phyloP scores from a whole-genome alignment of 768 basidiomycete species.

The Lanmaoa pseudosensibilis region DNA sequence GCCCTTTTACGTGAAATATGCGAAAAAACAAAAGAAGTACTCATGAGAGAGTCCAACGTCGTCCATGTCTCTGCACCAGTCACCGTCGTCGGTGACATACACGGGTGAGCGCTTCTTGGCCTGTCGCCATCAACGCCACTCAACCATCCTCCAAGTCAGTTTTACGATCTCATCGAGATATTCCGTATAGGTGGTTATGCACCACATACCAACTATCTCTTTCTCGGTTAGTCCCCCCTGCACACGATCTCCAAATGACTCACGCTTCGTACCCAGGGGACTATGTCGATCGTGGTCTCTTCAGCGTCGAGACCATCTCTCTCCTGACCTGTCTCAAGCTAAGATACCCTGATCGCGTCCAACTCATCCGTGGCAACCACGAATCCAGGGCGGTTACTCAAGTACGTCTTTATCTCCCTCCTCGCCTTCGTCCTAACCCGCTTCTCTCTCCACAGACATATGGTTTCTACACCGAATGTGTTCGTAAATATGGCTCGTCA shows the following conservation, averaged over 20 bases:
- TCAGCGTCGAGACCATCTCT: constrained; percentile 98
- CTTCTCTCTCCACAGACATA: constrained; percentile 65
- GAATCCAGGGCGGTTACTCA: constrained; percentile 98
- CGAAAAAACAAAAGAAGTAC: constrained; percentile 98
- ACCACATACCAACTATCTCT: constrained; percentile 96
- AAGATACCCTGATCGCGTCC: constrained; percentile 94
- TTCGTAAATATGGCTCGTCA: constrained; percentile 93
- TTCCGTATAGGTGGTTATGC: constrained; percentile 98
- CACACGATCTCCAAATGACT: background rate
- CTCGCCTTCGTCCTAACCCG: constrained; percentile 16
- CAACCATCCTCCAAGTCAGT: constrained; percentile 70
- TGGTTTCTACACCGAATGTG: constrained; percentile 98
- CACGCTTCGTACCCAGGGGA: constrained; percentile 60
- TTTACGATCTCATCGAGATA: constrained; percentile 98
- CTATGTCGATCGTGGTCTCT: constrained; percentile 96
- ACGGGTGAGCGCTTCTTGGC: constrained; percentile 69
- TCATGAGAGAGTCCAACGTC: constrained; percentile 98
- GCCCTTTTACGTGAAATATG: constrained; percentile 96
- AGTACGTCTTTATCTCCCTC: constrained; percentile 48
- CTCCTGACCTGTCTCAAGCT: constrained; percentile 95
- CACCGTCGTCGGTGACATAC: constrained; percentile 98
- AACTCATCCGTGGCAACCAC: constrained; percentile 96
- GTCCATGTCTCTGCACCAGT: constrained; percentile 96
- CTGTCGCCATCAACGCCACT: constrained; percentile 29
- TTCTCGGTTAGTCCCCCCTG: constrained; percentile 70